These are phyloP conservation scores for Acanthochlamys bracteata DNA, from an alignment of 106 monocot genomes.

Conservation along the genomic window DNA sequence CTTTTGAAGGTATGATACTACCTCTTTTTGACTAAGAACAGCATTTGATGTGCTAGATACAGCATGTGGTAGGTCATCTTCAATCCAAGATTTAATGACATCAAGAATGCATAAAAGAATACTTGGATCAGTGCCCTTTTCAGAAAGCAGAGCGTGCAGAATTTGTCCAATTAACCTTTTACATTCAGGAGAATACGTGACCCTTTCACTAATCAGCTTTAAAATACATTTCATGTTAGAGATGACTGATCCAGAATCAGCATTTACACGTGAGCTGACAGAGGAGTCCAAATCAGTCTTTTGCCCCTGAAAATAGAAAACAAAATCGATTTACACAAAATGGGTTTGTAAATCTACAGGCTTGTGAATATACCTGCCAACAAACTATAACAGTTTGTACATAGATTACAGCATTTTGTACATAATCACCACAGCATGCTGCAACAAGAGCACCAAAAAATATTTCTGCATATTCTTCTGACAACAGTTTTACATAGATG, in stretches of 20 bases:
- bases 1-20: slow-evolving; percentile 82
- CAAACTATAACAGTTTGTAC: too few relatives aligned
- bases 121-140: slow-evolving; percentile 71
- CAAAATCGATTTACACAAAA: not conserved
- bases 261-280: slow-evolving; percentile 37
- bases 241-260: slow-evolving; percentile 54
- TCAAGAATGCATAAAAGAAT: slow-evolving; percentile 90
- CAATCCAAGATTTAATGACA: slow-evolving; percentile 74
- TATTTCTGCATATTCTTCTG: too few relatives aligned
- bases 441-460: too few relatives aligned
- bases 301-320: slow-evolving; percentile 51
- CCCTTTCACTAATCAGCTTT: slow-evolving; percentile 84
- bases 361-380: too few relatives aligned
- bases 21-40: slow-evolving; percentile 64
- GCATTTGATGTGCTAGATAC: slow-evolving; percentile 34
- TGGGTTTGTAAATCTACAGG: too few relatives aligned
- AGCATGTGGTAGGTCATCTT: slow-evolving; percentile 49
- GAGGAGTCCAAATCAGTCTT: slow-evolving; percentile 73
- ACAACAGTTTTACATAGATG: too few relatives aligned
- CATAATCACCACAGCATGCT: too few relatives aligned
- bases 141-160: slow-evolving; percentile 68
- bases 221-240: slow-evolving; percentile 77
- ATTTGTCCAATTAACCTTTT: slow-evolving; percentile 72
- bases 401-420: too few relatives aligned
- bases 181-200: slow-evolving; percentile 67